These are phyloP conservation scores for Cinchona pubescens DNA, from an alignment of 257 asterid genomes.

Conservation along the genomic window DNA sequence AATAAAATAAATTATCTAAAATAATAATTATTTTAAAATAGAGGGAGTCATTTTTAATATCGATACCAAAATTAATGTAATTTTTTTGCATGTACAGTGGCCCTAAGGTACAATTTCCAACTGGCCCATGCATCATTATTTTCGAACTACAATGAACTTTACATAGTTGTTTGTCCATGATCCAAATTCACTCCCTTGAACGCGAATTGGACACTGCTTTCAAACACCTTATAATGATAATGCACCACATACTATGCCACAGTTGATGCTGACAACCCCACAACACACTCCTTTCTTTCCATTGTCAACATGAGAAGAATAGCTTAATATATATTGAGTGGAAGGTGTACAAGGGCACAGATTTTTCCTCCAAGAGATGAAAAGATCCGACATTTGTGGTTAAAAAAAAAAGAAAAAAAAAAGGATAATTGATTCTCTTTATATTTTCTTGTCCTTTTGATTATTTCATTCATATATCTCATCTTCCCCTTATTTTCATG, in stretches of 20 bases:
- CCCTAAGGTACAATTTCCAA: no score
- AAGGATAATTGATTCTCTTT: slow-evolving; percentile 5
- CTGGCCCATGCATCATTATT: no score
- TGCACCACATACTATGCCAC: neutral
- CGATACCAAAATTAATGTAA: no score
- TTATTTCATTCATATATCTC: slow-evolving; percentile 5
- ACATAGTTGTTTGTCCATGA: neutral
- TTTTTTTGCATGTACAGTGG: no score
- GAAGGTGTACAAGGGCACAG: neutral
- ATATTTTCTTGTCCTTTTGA: neutral
- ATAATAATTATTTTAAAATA: no score
- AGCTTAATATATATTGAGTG: neutral
- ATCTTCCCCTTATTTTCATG: slow-evolving; percentile 10
- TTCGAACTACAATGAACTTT: no score
- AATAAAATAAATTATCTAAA: no score
- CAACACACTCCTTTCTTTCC: neutral
- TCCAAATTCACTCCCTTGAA: neutral
- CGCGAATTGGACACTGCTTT: neutral
- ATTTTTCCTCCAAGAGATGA: neutral
- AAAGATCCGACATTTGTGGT: no score
- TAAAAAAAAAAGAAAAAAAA: no score
- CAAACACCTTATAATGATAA: neutral
- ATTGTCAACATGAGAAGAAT: slow-evolving; percentile 11
- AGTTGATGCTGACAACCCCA: neutral
- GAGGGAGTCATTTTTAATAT: no score